phyloP scores from a whole-genome alignment of 1,284 basidiomycete genomes.

The Cutaneotrichosporon cavernicola region DNA sequence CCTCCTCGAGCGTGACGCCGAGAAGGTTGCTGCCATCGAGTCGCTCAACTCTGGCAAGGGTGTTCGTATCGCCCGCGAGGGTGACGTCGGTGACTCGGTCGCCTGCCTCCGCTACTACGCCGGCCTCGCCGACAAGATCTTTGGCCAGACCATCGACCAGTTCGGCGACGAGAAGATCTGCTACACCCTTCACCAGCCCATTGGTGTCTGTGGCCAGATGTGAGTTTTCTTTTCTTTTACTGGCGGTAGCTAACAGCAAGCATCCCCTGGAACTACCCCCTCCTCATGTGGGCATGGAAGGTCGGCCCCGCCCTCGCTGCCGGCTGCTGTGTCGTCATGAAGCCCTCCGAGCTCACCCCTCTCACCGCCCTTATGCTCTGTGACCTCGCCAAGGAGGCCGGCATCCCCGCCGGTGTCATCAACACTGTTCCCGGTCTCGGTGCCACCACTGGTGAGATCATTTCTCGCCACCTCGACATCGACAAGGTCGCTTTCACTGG shows the following conservation, averaged over 20 bases:
- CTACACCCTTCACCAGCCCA: constrained; percentile 86
- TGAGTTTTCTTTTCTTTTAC: constrained; percentile 48
- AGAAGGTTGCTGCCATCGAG: constrained; percentile 72
- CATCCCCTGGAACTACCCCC: constrained; percentile 89
- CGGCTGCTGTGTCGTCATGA: constrained; percentile 48
- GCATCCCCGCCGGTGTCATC: constrained; percentile 86
- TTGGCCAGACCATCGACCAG: constrained; percentile 54
- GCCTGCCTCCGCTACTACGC: constrained; percentile 77
- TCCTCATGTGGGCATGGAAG: constrained; percentile 91
- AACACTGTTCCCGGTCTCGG: constrained; percentile 85
- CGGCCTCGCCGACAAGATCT: constrained; percentile 65
- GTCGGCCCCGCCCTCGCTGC: constrained; percentile 83
- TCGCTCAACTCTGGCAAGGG: constrained; percentile 76
- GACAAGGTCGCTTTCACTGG: constrained; percentile 67
- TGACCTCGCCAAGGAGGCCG: constrained; percentile 51
- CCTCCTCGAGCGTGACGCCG: constrained; percentile 78
- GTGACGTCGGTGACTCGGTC: constrained; percentile 78
- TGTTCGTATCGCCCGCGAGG: constrained; percentile 63
- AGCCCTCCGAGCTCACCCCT: constrained; percentile 88
- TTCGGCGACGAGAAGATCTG: constrained; percentile 65
- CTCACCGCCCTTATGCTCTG: constrained; percentile 72
- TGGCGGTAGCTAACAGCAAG: constrained; percentile 56
- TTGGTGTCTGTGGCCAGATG: constrained; percentile 91
- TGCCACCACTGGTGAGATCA: constrained; percentile 74
- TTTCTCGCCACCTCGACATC: constrained; percentile 71